phyloP scores from a whole-genome alignment of 192 early-diverging fungal species.

The Phycomyces blakesleeanus region DNA sequence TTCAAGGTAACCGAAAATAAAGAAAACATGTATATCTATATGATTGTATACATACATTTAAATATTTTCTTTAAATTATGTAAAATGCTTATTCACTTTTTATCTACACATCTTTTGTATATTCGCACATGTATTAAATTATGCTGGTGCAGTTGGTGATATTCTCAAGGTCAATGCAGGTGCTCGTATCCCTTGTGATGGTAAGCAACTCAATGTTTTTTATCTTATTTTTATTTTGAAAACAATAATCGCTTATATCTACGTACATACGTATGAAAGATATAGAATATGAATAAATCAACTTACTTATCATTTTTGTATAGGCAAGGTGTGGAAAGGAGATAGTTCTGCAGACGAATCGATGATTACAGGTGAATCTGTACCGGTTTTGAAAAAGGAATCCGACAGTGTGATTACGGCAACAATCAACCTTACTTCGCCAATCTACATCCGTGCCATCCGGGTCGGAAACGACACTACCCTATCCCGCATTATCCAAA shows the following conservation, averaged over 20 bases:
- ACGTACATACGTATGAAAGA: no score
- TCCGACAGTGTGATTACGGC: conserved; percentile 57
- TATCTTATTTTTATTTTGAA: no score
- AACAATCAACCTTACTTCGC: conserved; percentile 58
- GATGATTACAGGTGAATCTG: conserved; percentile 80
- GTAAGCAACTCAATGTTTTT: no score
- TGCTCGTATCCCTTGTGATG: conserved; percentile 72
- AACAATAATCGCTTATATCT: no score
- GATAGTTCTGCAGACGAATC: conserved; percentile 66
- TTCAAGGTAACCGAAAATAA: conserved; percentile 52
- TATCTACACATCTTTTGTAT: no score
- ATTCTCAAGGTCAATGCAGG: conserved; percentile 69
- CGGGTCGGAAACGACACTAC: conserved; percentile 62
- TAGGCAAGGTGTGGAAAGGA: conserved; percentile 44
- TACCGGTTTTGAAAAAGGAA: conserved; percentile 55
- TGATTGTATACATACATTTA: conserved; percentile 4
- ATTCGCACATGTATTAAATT: no score
- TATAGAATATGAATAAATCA: conserved; percentile 18
- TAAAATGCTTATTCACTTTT: conserved; percentile 12
- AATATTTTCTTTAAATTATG: not conserved
- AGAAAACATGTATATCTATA: not conserved
- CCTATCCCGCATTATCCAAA: conserved; percentile 54
- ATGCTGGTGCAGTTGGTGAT: conserved; percentile 74
- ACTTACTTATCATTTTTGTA: not conserved
- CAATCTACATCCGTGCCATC: conserved; percentile 61